phyloP scores from a whole-genome alignment of 257 asterid species.

The Cordia subcordata region DNA sequence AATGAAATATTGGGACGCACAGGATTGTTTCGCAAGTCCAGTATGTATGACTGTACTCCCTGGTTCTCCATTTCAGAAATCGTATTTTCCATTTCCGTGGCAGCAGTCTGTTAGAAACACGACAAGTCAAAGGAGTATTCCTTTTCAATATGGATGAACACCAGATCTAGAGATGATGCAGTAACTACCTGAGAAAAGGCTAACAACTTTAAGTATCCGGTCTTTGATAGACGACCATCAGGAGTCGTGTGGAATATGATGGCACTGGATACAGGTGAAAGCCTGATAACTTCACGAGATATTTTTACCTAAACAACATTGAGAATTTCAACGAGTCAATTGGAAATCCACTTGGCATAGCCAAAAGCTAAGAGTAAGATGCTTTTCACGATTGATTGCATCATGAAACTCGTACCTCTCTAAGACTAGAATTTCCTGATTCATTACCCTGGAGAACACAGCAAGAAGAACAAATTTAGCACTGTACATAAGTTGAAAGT shows the following conservation, averaged over 20 bases:
- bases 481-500: not conserved
- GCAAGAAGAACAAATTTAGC: not conserved
- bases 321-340: not conserved
- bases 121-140: not conserved
- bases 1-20: slow-evolving; percentile 32
- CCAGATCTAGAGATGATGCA: not conserved
- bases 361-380: not conserved
- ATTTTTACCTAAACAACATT: slow-evolving; percentile 50
- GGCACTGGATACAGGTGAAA: slow-evolving; percentile 75
- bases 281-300: slow-evolving; percentile 80
- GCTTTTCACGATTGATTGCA: not conserved
- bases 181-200: slow-evolving; percentile 75
- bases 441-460: slow-evolving; percentile 44
- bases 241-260: slow-evolving; percentile 62
- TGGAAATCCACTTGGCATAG: not conserved
- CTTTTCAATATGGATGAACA: too few species aligned
- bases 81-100: slow-evolving; percentile 76
- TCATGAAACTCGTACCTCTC: slow-evolving; percentile 54
- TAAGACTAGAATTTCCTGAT: slow-evolving; percentile 36
- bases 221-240: slow-evolving; percentile 63
- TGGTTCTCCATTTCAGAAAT: slow-evolving; percentile 73
- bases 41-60: slow-evolving; percentile 89
- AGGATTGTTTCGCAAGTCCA: slow-evolving; percentile 91
- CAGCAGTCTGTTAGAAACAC: slow-evolving; percentile 55
- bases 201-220: slow-evolving; percentile 78